These are phyloP conservation scores for Cryptosporidium bovis DNA, from an alignment of 169 alveolate species.

Conservation along the genomic window DNA sequence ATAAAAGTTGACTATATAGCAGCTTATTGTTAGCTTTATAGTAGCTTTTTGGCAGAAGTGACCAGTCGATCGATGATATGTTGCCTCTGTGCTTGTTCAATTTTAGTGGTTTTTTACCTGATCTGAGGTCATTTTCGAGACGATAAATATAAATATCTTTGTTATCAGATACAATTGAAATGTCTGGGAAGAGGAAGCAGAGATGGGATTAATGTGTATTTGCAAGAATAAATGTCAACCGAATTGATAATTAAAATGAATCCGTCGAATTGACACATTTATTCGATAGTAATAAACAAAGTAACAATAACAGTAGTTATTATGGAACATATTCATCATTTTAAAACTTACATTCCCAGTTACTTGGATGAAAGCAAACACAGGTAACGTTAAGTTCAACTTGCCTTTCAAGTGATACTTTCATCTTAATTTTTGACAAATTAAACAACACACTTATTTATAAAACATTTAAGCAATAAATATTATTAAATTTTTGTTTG, in stretches of 20 bases:
- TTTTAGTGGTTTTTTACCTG: not conserved
- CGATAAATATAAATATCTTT: conserved; percentile 27
- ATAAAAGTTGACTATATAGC: conserved; percentile 39
- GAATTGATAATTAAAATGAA: no score
- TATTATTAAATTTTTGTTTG: no score
- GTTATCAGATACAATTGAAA: conserved; percentile 22
- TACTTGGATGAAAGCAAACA: conserved; percentile 38
- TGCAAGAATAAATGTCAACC: not conserved
- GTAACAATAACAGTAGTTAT: no score
- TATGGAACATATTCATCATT: no score
- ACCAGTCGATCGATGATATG: conserved; percentile 52
- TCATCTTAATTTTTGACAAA: not conserved
- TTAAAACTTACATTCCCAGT: conserved; percentile 63
- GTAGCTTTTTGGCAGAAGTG: conserved; percentile 12
- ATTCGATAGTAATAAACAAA: no score
- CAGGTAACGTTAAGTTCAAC: conserved; percentile 28
- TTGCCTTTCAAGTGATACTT: conserved; percentile 7
- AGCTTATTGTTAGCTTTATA: not conserved
- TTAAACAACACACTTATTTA: no score
- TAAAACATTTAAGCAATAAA: no score
- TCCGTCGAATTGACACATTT: no score
- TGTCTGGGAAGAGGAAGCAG: conserved; percentile 11
- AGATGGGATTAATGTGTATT: not conserved
- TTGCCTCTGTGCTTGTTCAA: conserved; percentile 45
- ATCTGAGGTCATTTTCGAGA: not conserved